Evolutionary conservation across 139 green algal genomes (phyloP).

Genomic region (Edaphochlamys debaryana): DNA sequence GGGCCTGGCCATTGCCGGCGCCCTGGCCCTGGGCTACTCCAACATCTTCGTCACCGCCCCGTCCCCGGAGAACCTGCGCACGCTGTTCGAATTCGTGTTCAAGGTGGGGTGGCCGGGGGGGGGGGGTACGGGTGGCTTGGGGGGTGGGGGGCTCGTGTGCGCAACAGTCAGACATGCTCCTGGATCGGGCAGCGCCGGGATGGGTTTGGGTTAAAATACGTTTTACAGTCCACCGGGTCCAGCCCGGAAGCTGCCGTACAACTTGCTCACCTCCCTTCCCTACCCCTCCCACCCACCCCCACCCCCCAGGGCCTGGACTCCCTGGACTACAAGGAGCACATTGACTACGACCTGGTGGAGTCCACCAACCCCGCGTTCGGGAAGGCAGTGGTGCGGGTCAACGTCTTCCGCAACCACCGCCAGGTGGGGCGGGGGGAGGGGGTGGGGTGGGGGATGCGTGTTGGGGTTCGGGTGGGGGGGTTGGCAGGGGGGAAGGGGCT

Average conservation of each 20-base stretch:
- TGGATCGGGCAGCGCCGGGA: no score
- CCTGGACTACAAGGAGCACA: constrained; percentile 94
- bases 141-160: neutral
- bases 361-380: constrained; percentile 91
- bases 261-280: no score
- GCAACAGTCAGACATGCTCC: no score
- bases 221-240: no score
- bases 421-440: constrained; percentile 58
- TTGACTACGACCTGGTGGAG: constrained; percentile 98
- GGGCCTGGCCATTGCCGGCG: constrained; percentile 82
- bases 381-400: constrained; percentile 92
- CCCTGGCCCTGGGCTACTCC: constrained; percentile 91
- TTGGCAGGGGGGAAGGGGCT: neutral
- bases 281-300: neutral
- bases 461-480: no score
- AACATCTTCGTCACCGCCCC: constrained; percentile 99
- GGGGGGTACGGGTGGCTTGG: neutral
- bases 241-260: no score
- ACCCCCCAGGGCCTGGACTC: constrained; percentile 77
- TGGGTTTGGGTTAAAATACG: no score
- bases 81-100: constrained; percentile 98
- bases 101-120: constrained; percentile 65
- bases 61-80: constrained; percentile 96
- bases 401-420: constrained; percentile 91
- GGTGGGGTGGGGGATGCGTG: neutral